A percentile compares a stretch with the other conserved stretches of the same genome.
phyloP scores from a whole-genome alignment of 2,329 filamentous ascomycete species.

The Juglanconis juglandina region DNA sequence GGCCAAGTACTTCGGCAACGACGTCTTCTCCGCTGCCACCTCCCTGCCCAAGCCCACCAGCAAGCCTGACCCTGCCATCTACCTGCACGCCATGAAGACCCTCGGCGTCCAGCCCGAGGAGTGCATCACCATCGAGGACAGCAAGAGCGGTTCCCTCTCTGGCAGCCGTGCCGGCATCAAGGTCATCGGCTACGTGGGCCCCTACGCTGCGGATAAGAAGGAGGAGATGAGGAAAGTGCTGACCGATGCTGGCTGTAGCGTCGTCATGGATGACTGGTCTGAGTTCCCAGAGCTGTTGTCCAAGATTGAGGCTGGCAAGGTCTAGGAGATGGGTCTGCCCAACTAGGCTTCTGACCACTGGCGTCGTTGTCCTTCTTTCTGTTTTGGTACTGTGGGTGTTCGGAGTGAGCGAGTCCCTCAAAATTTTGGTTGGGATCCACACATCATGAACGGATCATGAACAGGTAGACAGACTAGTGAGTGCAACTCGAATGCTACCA shows the following conservation, averaged over 20 bases:
- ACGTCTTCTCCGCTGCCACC: slow-evolving; percentile 78
- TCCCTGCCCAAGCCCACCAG: slow-evolving; percentile 75
- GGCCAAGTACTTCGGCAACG: slow-evolving; percentile 73
- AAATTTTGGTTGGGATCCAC: neutral
- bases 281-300: slow-evolving; percentile 49
- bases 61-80: slow-evolving; percentile 89
- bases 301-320: slow-evolving; percentile 39
- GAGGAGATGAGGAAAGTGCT: slow-evolving; percentile 63
- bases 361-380: neutral
- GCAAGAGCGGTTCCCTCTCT: slow-evolving; percentile 77
- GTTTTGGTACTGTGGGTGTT: slow-evolving; percentile 1
- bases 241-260: slow-evolving; percentile 57
- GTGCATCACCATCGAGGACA: slow-evolving; percentile 82
- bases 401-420: slow-evolving; percentile 11
- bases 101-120: slow-evolving; percentile 69
- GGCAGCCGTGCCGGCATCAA: slow-evolving; percentile 72
- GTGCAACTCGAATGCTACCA: neutral
- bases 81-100: slow-evolving; percentile 71
- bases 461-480: neutral
- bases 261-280: slow-evolving; percentile 60
- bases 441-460: neutral
- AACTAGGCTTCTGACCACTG: neutral
- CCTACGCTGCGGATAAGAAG: slow-evolving; percentile 61
- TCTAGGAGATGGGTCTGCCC: neutral
- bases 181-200: slow-evolving; percentile 81